These are phyloP conservation scores for Macrocybe gigantea DNA, from an alignment of 768 basidiomycete genomes.

Conservation along the genomic window DNA sequence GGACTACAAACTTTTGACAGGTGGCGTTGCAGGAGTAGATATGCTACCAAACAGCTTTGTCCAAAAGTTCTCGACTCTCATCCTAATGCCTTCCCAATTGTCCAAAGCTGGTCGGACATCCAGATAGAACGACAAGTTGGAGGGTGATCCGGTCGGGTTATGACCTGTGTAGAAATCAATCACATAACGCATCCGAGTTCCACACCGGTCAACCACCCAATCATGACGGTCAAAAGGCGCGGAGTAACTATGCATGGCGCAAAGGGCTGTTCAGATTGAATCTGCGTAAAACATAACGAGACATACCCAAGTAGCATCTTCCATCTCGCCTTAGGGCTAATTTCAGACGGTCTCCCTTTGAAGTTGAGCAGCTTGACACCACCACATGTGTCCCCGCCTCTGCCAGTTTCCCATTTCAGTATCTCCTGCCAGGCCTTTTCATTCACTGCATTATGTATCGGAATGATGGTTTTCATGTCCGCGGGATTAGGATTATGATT, in stretches of 20 bases:
- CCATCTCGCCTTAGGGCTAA: conserved; percentile 74
- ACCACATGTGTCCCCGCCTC: conserved; percentile 79
- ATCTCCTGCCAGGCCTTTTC: conserved; percentile 88
- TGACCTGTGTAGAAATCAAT: conserved; percentile 98
- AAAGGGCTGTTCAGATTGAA: too few relatives aligned
- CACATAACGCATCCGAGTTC: conserved; percentile 83
- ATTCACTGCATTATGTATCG: conserved; percentile 99
- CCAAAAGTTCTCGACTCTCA: conserved; percentile 65
- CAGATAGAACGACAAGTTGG: conserved; percentile 78
- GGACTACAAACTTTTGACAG: too few relatives aligned
- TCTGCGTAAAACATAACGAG: conserved; percentile 3
- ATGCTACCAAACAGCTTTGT: conserved; percentile 18
- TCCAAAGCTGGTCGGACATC: conserved; percentile 94
- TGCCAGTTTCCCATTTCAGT: conserved; percentile 73
- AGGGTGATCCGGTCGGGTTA: conserved; percentile 28
- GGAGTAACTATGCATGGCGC: conserved; percentile 56
- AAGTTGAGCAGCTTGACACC: conserved; percentile 83
- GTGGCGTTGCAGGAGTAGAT: neutral
- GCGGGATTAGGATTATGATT: conserved; percentile 78
- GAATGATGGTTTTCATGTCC: conserved; percentile 96
- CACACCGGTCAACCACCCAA: conserved; percentile 94
- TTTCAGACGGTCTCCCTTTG: conserved; percentile 79
- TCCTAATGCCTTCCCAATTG: conserved; percentile 87
- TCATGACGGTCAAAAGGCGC: conserved; percentile 97
- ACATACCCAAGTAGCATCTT: conserved; percentile 84